Evolutionary conservation across 2,329 filamentous ascomycete genomes (phyloP).

Genomic region (Colletotrichum magnum): DNA sequence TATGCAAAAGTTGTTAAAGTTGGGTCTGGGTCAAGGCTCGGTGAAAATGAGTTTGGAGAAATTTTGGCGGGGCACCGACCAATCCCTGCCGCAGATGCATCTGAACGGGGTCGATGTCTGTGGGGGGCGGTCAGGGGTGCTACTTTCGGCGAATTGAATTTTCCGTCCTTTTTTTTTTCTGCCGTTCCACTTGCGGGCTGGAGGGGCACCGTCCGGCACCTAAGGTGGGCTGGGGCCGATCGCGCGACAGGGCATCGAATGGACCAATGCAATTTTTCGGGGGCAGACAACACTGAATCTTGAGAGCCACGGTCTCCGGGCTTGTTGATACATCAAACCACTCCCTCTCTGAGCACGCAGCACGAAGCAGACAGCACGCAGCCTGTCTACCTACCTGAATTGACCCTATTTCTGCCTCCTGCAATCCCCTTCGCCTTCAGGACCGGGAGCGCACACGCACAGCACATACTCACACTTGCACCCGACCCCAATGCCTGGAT

Average conservation of each 20-base stretch:
- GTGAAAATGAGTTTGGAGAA: slow-evolving; percentile 38
- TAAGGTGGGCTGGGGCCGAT: slow-evolving; percentile 27
- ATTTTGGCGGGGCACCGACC: slow-evolving; percentile 42
- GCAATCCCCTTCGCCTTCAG: neutral
- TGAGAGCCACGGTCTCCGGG: slow-evolving; percentile 13
- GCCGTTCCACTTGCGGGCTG: neutral
- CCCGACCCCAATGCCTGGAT: slow-evolving; percentile 25
- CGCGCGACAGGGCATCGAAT: slow-evolving; percentile 21
- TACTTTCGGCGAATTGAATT: slow-evolving; percentile 36
- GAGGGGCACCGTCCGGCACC: slow-evolving; percentile 21
- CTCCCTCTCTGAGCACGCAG: neutral
- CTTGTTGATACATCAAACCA: neutral
- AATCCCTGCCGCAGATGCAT: slow-evolving; percentile 39
- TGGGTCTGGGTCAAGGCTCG: neutral
- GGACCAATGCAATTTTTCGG: slow-evolving; percentile 17
- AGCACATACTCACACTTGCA: neutral
- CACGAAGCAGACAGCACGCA: slow-evolving; percentile 7
- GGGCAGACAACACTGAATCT: slow-evolving; percentile 11
- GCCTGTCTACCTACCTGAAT: neutral
- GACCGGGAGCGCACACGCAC: neutral
- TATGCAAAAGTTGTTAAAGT: slow-evolving; percentile 13
- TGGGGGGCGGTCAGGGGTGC: slow-evolving; percentile 12
- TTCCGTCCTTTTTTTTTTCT: slow-evolving; percentile 18
- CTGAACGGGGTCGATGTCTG: slow-evolving; percentile 11
- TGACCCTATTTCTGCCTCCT: slow-evolving; percentile 9